Conservation (phyloP, 225 moss, liverwort and hornwort genomes). For the Bryoerythrophyllum caledonicum region DNA sequence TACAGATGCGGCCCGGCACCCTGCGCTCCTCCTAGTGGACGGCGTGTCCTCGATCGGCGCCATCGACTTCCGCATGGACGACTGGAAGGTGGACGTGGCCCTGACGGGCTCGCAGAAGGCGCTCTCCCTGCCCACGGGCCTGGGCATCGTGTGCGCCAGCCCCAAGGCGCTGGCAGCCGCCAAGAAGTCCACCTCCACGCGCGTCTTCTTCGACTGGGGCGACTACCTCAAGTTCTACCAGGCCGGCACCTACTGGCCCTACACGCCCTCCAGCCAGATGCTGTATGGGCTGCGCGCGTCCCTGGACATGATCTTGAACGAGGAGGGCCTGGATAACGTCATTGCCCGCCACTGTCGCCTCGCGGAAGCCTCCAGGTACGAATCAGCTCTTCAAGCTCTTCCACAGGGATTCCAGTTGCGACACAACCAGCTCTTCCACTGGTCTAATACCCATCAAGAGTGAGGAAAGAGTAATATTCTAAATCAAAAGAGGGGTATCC, state of each 20-base stretch:
- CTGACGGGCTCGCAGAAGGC: conserved; percentile 97
- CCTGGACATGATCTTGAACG: conserved; percentile 73
- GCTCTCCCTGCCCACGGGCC: conserved; percentile 85
- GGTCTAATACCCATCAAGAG: no score
- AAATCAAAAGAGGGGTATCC: no score
- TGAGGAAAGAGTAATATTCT: no score
- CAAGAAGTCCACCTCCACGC: conserved; percentile 69
- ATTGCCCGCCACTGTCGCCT: conserved; percentile 83
- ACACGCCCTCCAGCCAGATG: conserved; percentile 96
- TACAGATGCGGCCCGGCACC: conserved; percentile 77
- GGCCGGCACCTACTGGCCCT: conserved; percentile 87
- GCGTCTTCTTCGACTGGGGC: conserved; percentile 89
- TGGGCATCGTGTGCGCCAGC: conserved; percentile 90
- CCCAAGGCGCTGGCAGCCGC: conserved; percentile 86
- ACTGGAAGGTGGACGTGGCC: conserved; percentile 96
- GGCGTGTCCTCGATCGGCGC: conserved; percentile 97
- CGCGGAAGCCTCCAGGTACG: conserved; percentile 80
- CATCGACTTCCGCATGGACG: conserved; percentile 92
- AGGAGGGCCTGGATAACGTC: conserved; percentile 92
- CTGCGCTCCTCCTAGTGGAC: conserved; percentile 86
- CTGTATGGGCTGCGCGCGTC: conserved; percentile 83
- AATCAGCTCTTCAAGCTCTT: no score
- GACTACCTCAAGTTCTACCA: conserved; percentile 76
- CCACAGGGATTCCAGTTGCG: no score
- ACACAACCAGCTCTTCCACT: no score